Base-by-base conservation (phyloP, 495 filamentous ascomycete species). In the Sabuloglossum arenarium region DNA sequence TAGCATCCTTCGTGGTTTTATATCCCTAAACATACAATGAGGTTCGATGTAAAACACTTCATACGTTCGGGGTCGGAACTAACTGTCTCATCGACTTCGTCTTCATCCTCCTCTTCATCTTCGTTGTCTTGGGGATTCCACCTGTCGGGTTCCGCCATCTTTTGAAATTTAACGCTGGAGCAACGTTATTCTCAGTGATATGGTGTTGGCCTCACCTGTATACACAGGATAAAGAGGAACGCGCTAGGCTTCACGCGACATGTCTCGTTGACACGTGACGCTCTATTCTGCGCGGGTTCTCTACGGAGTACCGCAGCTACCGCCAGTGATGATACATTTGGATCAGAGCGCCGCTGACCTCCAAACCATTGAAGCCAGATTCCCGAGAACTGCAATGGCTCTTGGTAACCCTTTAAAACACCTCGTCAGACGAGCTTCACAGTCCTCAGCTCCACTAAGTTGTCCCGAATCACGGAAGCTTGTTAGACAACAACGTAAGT, bases 1-100 rank as follows among this genome's bases (percentile, higher is more conserved):
- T 78, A 0, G 93, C 93, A 82, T 99, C 93, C 72, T 95, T 97
- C 63, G 86, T 80, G 3, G 84, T 75, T 72, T 85, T 88, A 67
- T 90, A 97, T 66, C 82, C 81, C 89, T 94, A 60, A 28, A n/a
- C 30, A n/a, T 21, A 6, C 49, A 28, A 56, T 28, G 31, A 28
- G 5, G 21, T 61, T 30, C 65, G 12, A 8, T 28, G 27, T 30
- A 24, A 49, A n/a, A 30, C 19, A 39, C 12, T 9, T 56, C 1
- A 12, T 16, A 14, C 3, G 43, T 29, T 11, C 4, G 5, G 21
- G 12, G 10, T 24, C 21, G 4, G 16, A 6, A 54, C 56, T 58
- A 16, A 87, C 85, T 14, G 74, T 70, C 59, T 91, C 81, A 65
- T 86, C 85, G 24, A 83, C 63, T 63, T 87, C 85, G 56, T 84